Conservation (phyloP, 2,329 filamentous ascomycete genomes). For the Diaporthe helianthi region DNA sequence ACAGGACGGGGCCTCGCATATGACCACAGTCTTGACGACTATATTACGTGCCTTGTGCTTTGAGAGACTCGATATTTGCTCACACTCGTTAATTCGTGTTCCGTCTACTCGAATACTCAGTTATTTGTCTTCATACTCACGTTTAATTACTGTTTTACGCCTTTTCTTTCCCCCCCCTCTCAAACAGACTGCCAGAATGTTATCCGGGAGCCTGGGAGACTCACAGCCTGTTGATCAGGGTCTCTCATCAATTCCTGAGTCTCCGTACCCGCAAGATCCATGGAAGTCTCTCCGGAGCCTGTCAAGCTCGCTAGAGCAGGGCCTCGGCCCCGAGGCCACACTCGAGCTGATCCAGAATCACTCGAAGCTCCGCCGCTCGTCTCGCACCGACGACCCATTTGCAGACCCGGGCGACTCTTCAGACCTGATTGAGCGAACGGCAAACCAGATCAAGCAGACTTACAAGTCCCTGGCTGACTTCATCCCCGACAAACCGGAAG, state of each 20-base stretch:
- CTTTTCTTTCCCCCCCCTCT: neutral
- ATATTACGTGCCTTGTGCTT: slow-evolving; percentile 25
- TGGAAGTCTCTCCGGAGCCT: slow-evolving; percentile 19
- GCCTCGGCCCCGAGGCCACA: slow-evolving; percentile 6
- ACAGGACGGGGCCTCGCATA: neutral
- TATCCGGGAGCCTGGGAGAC: neutral
- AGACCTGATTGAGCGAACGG: slow-evolving; percentile 15
- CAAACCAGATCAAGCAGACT: slow-evolving; percentile 28
- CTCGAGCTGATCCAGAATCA: slow-evolving; percentile 30
- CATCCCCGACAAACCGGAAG: slow-evolving; percentile 15
- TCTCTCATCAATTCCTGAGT: neutral
- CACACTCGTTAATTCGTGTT: neutral
- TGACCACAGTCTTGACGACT: slow-evolving; percentile 5
- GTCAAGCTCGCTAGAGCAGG: slow-evolving; percentile 19
- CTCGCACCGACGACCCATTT: slow-evolving; percentile 15
- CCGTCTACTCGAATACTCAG: neutral
- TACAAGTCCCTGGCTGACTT: slow-evolving; percentile 32
- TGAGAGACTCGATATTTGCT: neutral
- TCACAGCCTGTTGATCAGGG: neutral
- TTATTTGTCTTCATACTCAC: neutral
- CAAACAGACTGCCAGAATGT: neutral
- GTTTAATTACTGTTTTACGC: neutral
- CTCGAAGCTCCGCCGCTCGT: slow-evolving; percentile 21
- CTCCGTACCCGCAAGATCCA: slow-evolving; percentile 8
- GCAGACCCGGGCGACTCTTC: neutral